Conservation (phyloP, 2,329 filamentous ascomycete genomes). For the Aspergillus clavatus region DNA sequence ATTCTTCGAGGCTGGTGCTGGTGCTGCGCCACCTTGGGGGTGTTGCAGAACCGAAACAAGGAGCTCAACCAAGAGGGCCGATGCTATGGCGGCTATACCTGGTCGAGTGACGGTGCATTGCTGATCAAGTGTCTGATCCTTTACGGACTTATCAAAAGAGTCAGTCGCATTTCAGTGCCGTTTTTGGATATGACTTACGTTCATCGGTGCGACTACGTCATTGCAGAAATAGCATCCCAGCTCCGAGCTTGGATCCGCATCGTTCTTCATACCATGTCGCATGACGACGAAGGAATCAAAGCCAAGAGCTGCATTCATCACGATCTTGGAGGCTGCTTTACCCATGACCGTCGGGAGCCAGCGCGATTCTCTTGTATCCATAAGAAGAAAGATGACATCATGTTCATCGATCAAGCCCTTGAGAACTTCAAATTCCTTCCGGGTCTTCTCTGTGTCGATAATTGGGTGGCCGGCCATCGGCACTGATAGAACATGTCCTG, state of each 20-base stretch:
- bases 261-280: slow-evolving; percentile 73
- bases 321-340: slow-evolving; percentile 86
- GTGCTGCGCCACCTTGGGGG: slow-evolving; percentile 50
- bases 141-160: slow-evolving; percentile 67
- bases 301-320: slow-evolving; percentile 92
- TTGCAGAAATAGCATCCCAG: slow-evolving; percentile 98
- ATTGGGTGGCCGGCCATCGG: slow-evolving; percentile 95
- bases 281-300: slow-evolving; percentile 98
- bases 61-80: slow-evolving; percentile 83
- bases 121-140: slow-evolving; percentile 92
- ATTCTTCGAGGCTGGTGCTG: slow-evolving; percentile 30
- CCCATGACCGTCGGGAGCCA: slow-evolving; percentile 97
- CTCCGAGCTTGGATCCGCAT: slow-evolving; percentile 55
- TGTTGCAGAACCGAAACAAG: slow-evolving; percentile 85
- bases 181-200: slow-evolving; percentile 57
- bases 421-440: slow-evolving; percentile 69
- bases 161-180: slow-evolving; percentile 13
- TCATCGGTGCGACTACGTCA: slow-evolving; percentile 88
- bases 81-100: slow-evolving; percentile 86
- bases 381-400: slow-evolving; percentile 90
- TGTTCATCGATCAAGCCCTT: slow-evolving; percentile 73
- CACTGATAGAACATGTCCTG: slow-evolving; percentile 76
- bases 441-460: slow-evolving; percentile 64
- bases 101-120: slow-evolving; percentile 96
- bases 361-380: slow-evolving; percentile 90